Percentiles rank a stretch among this genome's conserved stretches.
phyloP scores from a whole-genome alignment of 163 green algal genomes.

The Scenedesmus sp. region DNA sequence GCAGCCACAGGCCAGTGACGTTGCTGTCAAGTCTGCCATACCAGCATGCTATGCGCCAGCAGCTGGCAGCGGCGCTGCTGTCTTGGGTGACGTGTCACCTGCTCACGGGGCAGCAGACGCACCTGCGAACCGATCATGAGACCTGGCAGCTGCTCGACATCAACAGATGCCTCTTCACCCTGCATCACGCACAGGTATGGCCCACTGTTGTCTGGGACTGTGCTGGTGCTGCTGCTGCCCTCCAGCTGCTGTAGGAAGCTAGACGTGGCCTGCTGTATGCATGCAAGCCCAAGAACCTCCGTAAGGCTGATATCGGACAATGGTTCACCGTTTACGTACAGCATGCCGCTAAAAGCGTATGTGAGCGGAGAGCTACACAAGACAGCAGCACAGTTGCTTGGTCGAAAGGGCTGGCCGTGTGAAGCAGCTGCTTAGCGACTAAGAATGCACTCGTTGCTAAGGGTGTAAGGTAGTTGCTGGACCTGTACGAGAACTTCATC shows the following conservation, averaged over 20 bases:
- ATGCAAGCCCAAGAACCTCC: not conserved
- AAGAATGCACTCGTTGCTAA: too few relatives aligned
- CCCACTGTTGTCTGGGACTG: not conserved
- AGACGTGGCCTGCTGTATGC: not conserved
- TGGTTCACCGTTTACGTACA: not conserved
- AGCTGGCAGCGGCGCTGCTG: not conserved
- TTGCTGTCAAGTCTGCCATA: not conserved
- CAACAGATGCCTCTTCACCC: constrained; percentile 5
- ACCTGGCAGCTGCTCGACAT: constrained; percentile 6
- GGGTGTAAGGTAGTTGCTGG: too few relatives aligned
- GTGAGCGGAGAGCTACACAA: not conserved
- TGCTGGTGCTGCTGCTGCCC: not conserved
- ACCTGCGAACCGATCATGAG: not conserved
- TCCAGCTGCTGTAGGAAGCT: not conserved
- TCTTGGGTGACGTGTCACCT: not conserved
- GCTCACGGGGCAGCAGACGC: not conserved
- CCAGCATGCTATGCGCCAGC: not conserved
- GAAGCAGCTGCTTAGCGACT: too few relatives aligned
- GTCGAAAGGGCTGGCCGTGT: not conserved
- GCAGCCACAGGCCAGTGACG: too few relatives aligned
- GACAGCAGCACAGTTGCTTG: not conserved
- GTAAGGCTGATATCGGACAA: not conserved
- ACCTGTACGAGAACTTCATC: too few relatives aligned
- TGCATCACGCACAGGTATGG: constrained; percentile 29
- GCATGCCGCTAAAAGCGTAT: not conserved